Conservation (phyloP, 2,329 filamentous ascomycete genomes). For the Penicillium sp. region DNA sequence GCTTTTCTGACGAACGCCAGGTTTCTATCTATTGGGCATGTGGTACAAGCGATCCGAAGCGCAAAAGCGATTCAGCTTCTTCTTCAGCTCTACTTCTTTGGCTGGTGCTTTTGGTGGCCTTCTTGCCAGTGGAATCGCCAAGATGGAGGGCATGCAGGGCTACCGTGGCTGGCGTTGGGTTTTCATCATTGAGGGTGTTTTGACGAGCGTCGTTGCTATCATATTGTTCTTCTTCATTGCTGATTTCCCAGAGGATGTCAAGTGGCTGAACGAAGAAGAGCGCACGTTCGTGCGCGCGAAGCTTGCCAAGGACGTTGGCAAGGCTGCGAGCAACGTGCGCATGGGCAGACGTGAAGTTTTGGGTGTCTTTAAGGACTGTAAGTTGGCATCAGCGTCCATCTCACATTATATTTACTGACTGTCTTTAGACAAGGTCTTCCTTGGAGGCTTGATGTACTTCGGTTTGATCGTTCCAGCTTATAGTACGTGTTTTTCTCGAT, state of each 20-base stretch:
- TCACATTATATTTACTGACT: constrained; percentile 14
- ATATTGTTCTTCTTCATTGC: constrained; percentile 67
- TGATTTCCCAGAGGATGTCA: constrained; percentile 72
- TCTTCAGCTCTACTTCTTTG: constrained; percentile 73
- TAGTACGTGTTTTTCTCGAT: constrained; percentile 36
- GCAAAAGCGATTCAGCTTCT: constrained; percentile 89
- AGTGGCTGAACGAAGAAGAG: constrained; percentile 73
- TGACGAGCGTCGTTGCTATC: constrained; percentile 64
- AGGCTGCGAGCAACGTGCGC: constrained; percentile 63
- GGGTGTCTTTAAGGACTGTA: constrained; percentile 68
- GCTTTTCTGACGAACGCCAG: constrained; percentile 17
- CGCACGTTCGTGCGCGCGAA: constrained; percentile 66
- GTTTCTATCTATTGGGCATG: constrained; percentile 72
- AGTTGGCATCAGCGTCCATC: constrained; percentile 14
- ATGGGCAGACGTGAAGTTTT: constrained; percentile 62
- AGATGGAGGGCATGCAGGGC: constrained; percentile 57
- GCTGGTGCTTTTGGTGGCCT: constrained; percentile 66
- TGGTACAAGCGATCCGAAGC: constrained; percentile 83
- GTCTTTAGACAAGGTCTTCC: constrained; percentile 60
- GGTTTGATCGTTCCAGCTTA: constrained; percentile 77
- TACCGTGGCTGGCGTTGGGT: constrained; percentile 60
- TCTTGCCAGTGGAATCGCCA: constrained; percentile 61
- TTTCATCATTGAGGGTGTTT: constrained; percentile 63
- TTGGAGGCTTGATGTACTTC: constrained; percentile 80
- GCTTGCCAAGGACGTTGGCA: constrained; percentile 69